phyloP scores from a whole-genome alignment of 768 basidiomycete genomes.

The Heimioporus sp. region DNA sequence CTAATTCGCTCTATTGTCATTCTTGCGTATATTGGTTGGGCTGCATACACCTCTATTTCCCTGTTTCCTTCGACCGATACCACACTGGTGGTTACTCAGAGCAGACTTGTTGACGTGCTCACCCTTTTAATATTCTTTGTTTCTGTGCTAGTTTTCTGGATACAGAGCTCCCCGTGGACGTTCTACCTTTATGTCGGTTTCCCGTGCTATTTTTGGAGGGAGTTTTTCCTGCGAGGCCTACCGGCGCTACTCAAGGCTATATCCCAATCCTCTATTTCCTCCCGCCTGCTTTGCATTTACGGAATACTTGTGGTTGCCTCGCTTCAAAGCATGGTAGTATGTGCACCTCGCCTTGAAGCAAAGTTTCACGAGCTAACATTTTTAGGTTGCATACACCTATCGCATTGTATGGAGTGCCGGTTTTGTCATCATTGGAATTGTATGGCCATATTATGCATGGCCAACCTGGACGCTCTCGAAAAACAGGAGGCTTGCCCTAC shows the following conservation, averaged over 20 bases:
- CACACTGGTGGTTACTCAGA: not conserved
- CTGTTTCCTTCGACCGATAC: conserved; percentile 46
- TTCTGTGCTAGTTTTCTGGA: conserved; percentile 51
- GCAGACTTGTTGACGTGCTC: conserved; percentile 14
- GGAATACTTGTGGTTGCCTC: conserved; percentile 37
- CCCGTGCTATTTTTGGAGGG: conserved; percentile 76
- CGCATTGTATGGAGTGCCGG: conserved; percentile 73
- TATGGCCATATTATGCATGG: conserved; percentile 66
- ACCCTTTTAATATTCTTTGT: conserved; percentile 29
- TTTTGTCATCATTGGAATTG: conserved; percentile 53
- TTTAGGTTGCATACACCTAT: conserved; percentile 66
- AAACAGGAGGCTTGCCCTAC: conserved; percentile 25
- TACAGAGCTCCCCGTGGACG: conserved; percentile 67
- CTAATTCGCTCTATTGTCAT: conserved; percentile 70
- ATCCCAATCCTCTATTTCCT: conserved; percentile 23
- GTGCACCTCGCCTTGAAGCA: conserved; percentile 23
- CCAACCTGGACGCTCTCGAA: conserved; percentile 29
- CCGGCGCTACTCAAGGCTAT: conserved; percentile 12
- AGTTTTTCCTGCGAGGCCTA: conserved; percentile 36
- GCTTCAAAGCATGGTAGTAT: conserved; percentile 72
- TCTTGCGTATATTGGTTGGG: conserved; percentile 76
- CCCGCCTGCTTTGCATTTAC: conserved; percentile 21
- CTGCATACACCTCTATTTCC: conserved; percentile 59
- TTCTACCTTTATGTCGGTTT: conserved; percentile 77
- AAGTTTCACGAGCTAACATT: not conserved